phyloP scores from a whole-genome alignment of 768 basidiomycete species.

The Leccinum subgranulosum region DNA sequence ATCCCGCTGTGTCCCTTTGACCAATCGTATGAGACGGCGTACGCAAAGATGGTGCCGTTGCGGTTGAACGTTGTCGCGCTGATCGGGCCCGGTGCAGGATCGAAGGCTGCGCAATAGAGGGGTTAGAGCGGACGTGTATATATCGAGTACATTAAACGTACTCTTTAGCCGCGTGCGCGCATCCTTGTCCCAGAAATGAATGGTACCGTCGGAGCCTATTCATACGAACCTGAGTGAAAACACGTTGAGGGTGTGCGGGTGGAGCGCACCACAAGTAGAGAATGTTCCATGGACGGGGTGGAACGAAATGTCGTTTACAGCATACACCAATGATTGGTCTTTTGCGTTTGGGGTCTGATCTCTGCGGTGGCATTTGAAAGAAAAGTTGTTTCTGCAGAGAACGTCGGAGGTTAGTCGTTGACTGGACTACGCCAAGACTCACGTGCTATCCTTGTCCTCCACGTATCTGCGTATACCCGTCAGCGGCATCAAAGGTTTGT shows the following conservation, averaged over 20 bases:
- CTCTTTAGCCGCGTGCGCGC: conserved; percentile 89
- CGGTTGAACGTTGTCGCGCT: conserved; percentile 82
- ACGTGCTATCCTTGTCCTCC: conserved; percentile 79
- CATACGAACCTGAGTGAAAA: conserved; percentile 9
- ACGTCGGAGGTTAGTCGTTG: background rate
- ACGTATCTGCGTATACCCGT: conserved; percentile 55
- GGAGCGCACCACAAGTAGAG: conserved; percentile 63
- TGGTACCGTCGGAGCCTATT: conserved; percentile 76
- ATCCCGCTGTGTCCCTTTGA: conserved; percentile 88
- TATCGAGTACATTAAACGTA: conserved; percentile 27
- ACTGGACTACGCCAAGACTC: conserved; percentile 21
- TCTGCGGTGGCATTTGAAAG: conserved; percentile 80
- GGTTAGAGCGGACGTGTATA: background rate
- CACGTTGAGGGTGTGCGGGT: conserved; percentile 20
- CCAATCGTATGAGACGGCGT: conserved; percentile 93
- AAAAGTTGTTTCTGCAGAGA: conserved; percentile 65
- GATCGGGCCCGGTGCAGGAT: conserved; percentile 72
- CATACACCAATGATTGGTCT: conserved; percentile 69
- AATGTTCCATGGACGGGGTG: conserved; percentile 85
- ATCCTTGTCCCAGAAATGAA: conserved; percentile 96
- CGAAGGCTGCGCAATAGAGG: conserved; percentile 54
- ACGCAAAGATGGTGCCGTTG: conserved; percentile 85
- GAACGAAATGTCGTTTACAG: conserved; percentile 86
- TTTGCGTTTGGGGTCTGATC: conserved; percentile 54
- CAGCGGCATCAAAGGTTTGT: background rate